Evolutionary conservation across 345 rosid species (phyloP).

Genomic region (Cochlearia excelsa): DNA sequence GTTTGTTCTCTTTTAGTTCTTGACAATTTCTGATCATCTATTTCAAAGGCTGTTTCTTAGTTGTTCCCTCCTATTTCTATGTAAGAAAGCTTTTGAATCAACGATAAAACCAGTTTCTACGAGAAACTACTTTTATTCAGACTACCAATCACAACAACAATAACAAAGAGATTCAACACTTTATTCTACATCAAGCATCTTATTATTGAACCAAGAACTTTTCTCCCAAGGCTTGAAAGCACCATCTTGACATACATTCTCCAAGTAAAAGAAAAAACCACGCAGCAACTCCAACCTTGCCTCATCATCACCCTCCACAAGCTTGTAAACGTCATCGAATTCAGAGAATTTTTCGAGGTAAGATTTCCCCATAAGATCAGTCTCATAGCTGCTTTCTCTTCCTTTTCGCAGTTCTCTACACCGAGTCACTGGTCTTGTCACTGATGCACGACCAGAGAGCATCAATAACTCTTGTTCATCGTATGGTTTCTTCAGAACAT

Average conservation of each 20-base stretch:
- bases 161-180: neutral
- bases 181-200: constrained; percentile 1
- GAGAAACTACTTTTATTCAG: neutral
- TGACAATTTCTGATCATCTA: no score
- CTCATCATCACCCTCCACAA: constrained; percentile 21
- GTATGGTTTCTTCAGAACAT: constrained; percentile 18
- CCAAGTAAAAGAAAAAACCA: constrained; percentile 36
- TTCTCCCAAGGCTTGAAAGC: constrained; percentile 27
- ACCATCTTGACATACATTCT: constrained; percentile 26
- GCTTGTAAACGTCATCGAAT: constrained; percentile 27
- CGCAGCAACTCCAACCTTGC: constrained; percentile 23
- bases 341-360: constrained; percentile 22
- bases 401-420: constrained; percentile 31
- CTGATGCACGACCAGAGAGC: constrained; percentile 12
- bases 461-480: constrained; percentile 19
- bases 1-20: no score
- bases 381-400: constrained; percentile 21
- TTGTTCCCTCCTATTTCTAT: no score
- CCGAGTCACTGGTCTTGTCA: constrained; percentile 14
- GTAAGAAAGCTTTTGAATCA: no score
- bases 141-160: constrained; percentile 15
- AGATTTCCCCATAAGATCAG: constrained; percentile 22
- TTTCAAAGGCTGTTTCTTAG: neutral
- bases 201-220: constrained; percentile 10
- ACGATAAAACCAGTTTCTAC: no score